Base-by-base conservation (phyloP, 106 monocot species). In the Iris macrosiphon region DNA sequence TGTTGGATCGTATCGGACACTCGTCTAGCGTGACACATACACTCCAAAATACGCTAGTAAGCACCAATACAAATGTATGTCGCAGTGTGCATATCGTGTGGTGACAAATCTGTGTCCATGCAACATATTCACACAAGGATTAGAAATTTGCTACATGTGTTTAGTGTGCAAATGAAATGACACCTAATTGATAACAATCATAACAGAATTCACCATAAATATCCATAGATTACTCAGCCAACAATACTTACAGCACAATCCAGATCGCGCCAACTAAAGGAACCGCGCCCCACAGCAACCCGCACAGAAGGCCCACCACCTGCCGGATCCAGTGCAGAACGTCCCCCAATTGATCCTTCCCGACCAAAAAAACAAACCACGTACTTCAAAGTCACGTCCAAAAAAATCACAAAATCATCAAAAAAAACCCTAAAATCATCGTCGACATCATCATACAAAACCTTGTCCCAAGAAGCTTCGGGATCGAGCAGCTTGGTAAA, bases 321-420 rank as follows among this genome's bases (percentile, higher is more conserved):
- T 96, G 96, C 57, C 96, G 68, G 64, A 96, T 90, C 96, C 96
- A 96, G 59, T 96, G 90, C 62, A 95, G 67, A 28, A 69, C 83
- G 45, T 96, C 96, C 22, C 66, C 55, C 69, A 96, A 61, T 60
- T 96, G 72, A 75, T 96, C 96, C 94, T 95, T 48, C 41, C 77
- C 12, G 49, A 45, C 12, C 23, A 65, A 24, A 31, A 43, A 48
- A 14, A 37, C 6, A 38, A 23, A 7, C 4, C 5, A 24, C 29
- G 10, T 4, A 63, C 9, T 40, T 22, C 28, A 35, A 44, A 20
- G 22, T 18, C 7, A 44, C 14, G 41, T 29, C 27, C 19, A 55
- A 55, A 37, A 30, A 40, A 49, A 29, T 11, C 14, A 31, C 30
- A 32, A 23, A 35, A 57, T 5, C 61, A 58, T 32, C 39, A 39